phyloP scores from a whole-genome alignment of 192 early-diverging fungal species.

The Coemansia sp. region DNA sequence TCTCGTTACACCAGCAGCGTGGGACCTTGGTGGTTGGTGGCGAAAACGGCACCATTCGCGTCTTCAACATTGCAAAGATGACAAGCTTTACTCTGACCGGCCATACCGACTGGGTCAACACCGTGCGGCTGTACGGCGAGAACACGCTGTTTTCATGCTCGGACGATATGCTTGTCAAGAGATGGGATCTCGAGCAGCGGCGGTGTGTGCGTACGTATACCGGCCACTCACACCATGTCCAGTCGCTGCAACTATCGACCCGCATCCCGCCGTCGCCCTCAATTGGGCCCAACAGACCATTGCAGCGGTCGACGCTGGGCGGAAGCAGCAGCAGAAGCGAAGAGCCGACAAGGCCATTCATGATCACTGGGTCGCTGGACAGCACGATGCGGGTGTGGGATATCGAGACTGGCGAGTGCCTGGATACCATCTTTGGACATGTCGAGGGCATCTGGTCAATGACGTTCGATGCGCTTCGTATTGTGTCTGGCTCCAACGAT shows the following conservation, averaged over 20 bases:
- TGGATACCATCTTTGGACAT: constrained; percentile 78
- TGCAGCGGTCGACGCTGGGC: not conserved
- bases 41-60: constrained; percentile 78
- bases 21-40: constrained; percentile 82
- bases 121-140: constrained; percentile 74
- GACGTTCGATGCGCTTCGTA: constrained; percentile 73
- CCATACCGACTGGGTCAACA: constrained; percentile 90
- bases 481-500: constrained; percentile 69
- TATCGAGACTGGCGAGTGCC: constrained; percentile 70
- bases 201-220: constrained; percentile 65
- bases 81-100: constrained; percentile 69
- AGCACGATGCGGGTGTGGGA: constrained; percentile 93
- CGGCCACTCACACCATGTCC: constrained; percentile 77
- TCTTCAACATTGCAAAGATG: constrained; percentile 72
- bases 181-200: constrained; percentile 80
- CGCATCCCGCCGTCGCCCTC: constrained; percentile 18
- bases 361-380: constrained; percentile 85
- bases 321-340: not conserved
- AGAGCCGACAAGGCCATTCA: constrained; percentile 35
- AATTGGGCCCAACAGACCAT: not conserved
- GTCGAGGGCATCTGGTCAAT: constrained; percentile 78
- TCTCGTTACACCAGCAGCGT: constrained; percentile 78
- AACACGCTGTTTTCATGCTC: constrained; percentile 76
- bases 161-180: constrained; percentile 81
- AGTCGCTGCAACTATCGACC: constrained; percentile 56